A percentile compares a stretch with the other conserved stretches of the same genome.
These are phyloP conservation scores for Exophiala oligosperma DNA, from an alignment of 2,329 filamentous ascomycete species.

Conservation along the genomic window DNA sequence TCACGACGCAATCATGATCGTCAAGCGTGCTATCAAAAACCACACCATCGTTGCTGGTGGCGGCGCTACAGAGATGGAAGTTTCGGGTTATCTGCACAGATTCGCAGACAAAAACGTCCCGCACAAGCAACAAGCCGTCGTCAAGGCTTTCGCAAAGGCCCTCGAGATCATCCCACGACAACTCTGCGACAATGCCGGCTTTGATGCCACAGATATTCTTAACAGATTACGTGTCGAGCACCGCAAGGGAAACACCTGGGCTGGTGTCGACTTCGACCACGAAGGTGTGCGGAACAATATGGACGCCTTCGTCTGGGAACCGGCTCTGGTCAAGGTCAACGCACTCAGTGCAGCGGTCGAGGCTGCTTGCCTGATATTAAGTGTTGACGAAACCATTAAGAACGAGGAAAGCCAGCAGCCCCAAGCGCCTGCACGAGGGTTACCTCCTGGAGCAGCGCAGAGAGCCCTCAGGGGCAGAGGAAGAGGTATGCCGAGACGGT, in stretches of 20 bases:
- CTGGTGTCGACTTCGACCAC: conserved; percentile 89
- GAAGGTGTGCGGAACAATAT: conserved; percentile 95
- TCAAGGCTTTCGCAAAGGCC: conserved; percentile 97
- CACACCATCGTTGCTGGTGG: conserved; percentile 92
- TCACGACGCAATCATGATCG: conserved; percentile 99
- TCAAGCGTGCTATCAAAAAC: conserved; percentile 96
- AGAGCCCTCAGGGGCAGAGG: conserved; percentile 80
- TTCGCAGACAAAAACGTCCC: conserved; percentile 91
- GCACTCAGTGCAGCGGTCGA: conserved; percentile 95
- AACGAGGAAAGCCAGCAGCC: conserved; percentile 91
- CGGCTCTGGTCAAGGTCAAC: conserved; percentile 92
- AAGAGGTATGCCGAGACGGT: conserved; percentile 86
- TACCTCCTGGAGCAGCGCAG: conserved; percentile 83
- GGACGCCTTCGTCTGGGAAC: conserved; percentile 96
- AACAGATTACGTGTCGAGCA: conserved; percentile 96
- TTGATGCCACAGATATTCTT: conserved; percentile 96
- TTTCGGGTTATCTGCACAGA: conserved; percentile 88
- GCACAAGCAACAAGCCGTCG: conserved; percentile 94
- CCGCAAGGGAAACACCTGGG: conserved; percentile 88
- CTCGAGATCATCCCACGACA: conserved; percentile 95
- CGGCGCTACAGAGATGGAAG: conserved; percentile 93
- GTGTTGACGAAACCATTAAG: conserved; percentile 96
- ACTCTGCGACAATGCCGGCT: conserved; percentile 97
- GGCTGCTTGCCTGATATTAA: conserved; percentile 90
- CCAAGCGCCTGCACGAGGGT: conserved; percentile 72